Evolutionary conservation across 768 basidiomycete genomes (phyloP), one percentile per base, ranked within the genome.

Genomic region (Leccinum boreale): DNA sequence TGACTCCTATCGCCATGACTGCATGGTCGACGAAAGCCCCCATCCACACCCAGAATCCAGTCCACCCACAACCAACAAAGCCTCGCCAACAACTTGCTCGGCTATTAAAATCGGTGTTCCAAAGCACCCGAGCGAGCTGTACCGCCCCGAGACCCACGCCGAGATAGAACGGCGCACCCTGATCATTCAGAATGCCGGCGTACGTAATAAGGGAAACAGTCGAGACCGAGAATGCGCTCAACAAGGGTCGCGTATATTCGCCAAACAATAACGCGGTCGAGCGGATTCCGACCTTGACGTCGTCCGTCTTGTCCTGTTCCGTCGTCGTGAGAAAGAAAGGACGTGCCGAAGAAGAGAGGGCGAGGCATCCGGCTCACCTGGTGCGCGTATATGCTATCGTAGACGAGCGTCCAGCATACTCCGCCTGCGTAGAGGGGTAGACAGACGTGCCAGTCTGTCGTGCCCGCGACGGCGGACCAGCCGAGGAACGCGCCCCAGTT

Each of bases 401-500:
- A 99, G 2, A 97, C 91, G 46, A 99, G 81, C 50, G 95, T 95
- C 94, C 95, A 98, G 65, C 85, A 85, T 26, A 94, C 75, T 23
- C 92, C 91, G 8, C 95, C 93, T 1, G 88, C 86, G 67, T 98
- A 98, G 12, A 99, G 80, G 3, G 97, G 93, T 9, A 90, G 73
- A 45, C 90, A 92, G 44, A 95, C 83, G 11, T 70, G 70, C 94
- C 93, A 96, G 67, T 96, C 78, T 3, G 88, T 85, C 2, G 79
- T 65, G 2, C 92, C 93, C 1, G 89, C 84, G 4, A 98, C 86
- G 3, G 97, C 95, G 3, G 97, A 95, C 90, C 95, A 98, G 23
- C 97, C 97, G 17, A 98, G 84, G 1, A 99, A 74, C 1, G 93
- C 86, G 17, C 97, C 97, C 96, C 96, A 99, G 74, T 98, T 98